Evolutionary conservation across 2,329 filamentous ascomycete genomes (phyloP), one percentile per base, ranked within the genome.

Genomic region (Neofusicoccum ribis): DNA sequence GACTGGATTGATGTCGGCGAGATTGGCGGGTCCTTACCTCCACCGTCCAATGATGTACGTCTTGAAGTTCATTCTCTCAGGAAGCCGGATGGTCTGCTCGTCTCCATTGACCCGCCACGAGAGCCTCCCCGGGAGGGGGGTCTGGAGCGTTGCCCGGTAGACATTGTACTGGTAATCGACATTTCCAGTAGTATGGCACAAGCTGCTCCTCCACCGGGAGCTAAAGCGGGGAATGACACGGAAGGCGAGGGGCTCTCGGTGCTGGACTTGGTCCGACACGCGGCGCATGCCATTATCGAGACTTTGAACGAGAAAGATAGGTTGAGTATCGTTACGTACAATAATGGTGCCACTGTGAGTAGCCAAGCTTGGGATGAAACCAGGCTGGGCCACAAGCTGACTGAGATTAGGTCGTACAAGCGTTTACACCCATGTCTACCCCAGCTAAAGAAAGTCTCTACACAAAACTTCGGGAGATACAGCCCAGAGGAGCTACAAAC

Each of bases 151-250:
- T 78, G 83, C 0, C 82, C 85, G 1, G 87, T 84, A 70, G 86
- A 88, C 67, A 84, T 89, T 37, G 86, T 88, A 2, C 79, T 89
- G 2, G 85, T 86, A 15, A 87, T 89, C 63, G 86, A 89, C 70
- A 79, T 88, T 14, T 89, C 86, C 0, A 80, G 78, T 0, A 88
- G 85, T 73, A 89, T 89, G 86, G 59, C 27, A 66, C 0, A 61
- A 66, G 0, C 69, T 1, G 86, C 86, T 0, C 83, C 82, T 0
- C 77, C 83, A 0, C 83, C 85, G 0, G 70, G 70, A 9, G 71
- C 71, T 15, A 70, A 74, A 15, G 67, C 72, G n/a, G 63, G 71
- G 39, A 49, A n/a, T 27, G 14, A 34, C 7, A 69, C 67, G 34
- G 84, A 87, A 67, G 71, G 79, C 20, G 80, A 80, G 1, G 85